Base-by-base conservation (phyloP, 2,329 filamentous ascomycete species). In the Gaeumannomyces sp. region DNA sequence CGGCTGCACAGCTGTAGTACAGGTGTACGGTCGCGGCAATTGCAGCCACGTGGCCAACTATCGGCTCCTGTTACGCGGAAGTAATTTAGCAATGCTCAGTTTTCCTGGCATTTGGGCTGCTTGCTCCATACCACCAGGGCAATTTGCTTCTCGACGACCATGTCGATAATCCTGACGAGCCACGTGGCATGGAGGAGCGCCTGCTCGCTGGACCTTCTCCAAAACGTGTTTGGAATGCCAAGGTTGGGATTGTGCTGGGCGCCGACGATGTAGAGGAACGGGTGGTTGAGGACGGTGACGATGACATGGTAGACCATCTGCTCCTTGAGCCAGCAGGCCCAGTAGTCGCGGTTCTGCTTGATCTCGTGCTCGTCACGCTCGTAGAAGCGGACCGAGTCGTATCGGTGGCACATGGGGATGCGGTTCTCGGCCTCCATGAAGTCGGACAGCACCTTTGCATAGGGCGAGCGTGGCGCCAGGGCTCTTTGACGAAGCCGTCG, bases 301-400 rank as follows among this genome's bases (percentile, higher is more conserved):
- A 83, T 83, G 16, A 77, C 77, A 62, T 84, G 81, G 69, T 83
- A 84, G 1, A 78, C 82, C 68, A 84, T 82, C 67, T 84, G 81
- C 62, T 82, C 74, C 69, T 81, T 82, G 25, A 84, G 70, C 81
- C 81, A 84, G 0, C 81, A 78, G 0, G 76, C 76, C 80, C 81
- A 84, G 69, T 83, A 83, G 64, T 78, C 77, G 3, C 78, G 74
- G 63, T 81, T 79, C 14, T 73, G 67, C 65, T 74, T 74, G 14
- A 83, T 64, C 61, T 83, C 81, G 4, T 81, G 78, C 0, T 78
- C 70, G 35, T 78, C 78, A 50, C 80, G 79, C 65, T 83, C 77
- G 60, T 81, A 83, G 59, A 84, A 83, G 63, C 81, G 81, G 67
- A 81, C 80, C 0, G 79, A 78, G 70, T 83, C 80, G 66, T 83